Evolutionary conservation across 176 grass and related monocot species (phyloP).

Genomic region (Hsuehochloa calcarea): DNA sequence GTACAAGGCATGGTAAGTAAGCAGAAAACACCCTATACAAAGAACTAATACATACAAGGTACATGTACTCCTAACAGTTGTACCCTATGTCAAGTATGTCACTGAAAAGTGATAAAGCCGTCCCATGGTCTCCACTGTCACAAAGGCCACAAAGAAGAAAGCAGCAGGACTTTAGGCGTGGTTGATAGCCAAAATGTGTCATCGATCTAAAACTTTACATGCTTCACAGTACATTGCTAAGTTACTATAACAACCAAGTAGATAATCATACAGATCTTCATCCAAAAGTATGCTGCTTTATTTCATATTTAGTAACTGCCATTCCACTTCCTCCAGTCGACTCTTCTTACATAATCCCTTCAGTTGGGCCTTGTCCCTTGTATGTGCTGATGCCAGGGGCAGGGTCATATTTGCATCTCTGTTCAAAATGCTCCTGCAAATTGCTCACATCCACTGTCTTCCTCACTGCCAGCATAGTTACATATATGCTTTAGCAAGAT

Average conservation of each 20-base stretch:
- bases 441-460: conserved; percentile 5
- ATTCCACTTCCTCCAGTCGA: conserved; percentile 8
- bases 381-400: conserved; percentile 28
- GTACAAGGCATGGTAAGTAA: no score
- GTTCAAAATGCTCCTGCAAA: conserved; percentile 16
- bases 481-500: conserved; percentile 8
- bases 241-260: conserved; percentile 31
- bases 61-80: neutral
- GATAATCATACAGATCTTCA: conserved; percentile 26
- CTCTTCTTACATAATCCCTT: conserved; percentile 28
- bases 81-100: conserved; percentile 34
- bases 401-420: conserved; percentile 10
- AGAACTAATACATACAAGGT: no score
- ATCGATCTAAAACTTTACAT: conserved; percentile 17
- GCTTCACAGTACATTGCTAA: conserved; percentile 31
- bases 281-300: neutral
- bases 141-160: conserved; percentile 38
- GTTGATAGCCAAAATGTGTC: conserved; percentile 12
- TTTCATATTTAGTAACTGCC: conserved; percentile 26
- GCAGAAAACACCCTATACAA: no score
- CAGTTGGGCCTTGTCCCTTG: conserved; percentile 16
- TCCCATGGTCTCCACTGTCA: conserved; percentile 28
- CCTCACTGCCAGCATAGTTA: neutral
- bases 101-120: conserved; percentile 24
- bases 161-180: conserved; percentile 19